Percentiles rank a stretch among this genome's conserved stretches.
These are phyloP conservation scores for Gossypium herbaceum DNA, from an alignment of 345 rosid species.

Conservation along the genomic window DNA sequence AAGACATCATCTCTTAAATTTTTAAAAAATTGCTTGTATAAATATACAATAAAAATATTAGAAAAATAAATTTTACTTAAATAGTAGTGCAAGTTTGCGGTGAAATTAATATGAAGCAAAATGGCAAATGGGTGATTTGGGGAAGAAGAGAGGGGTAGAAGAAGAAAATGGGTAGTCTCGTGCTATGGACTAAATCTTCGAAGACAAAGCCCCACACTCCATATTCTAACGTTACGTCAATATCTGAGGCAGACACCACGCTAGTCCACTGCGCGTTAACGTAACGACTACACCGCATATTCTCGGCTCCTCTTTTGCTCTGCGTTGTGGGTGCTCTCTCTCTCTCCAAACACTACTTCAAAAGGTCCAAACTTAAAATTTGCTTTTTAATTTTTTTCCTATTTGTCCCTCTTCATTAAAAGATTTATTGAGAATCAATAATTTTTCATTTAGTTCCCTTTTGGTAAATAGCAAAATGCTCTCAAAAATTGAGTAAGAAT, in stretches of 20 bases:
- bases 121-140: background rate
- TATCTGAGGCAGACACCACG: constrained; percentile 28
- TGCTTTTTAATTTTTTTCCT: background rate
- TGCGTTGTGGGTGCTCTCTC: background rate
- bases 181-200: background rate
- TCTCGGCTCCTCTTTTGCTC: constrained; percentile 4
- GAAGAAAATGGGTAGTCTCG: background rate
- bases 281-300: constrained; percentile 30
- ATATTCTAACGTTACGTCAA: constrained; percentile 24
- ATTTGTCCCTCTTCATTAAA: background rate
- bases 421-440: background rate
- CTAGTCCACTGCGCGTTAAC: constrained; percentile 36
- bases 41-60: no score
- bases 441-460: background rate
- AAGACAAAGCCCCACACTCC: constrained; percentile 15
- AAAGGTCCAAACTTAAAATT: background rate
- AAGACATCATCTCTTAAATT: no score
- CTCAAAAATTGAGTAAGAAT: background rate
- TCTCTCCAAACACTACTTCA: background rate
- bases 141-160: background rate
- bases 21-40: no score
- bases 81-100: background rate
- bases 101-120: background rate
- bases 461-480: background rate
- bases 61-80: no score